These are phyloP conservation scores for Rhazya stricta DNA, from an alignment of 257 asterid species.

Conservation along the genomic window DNA sequence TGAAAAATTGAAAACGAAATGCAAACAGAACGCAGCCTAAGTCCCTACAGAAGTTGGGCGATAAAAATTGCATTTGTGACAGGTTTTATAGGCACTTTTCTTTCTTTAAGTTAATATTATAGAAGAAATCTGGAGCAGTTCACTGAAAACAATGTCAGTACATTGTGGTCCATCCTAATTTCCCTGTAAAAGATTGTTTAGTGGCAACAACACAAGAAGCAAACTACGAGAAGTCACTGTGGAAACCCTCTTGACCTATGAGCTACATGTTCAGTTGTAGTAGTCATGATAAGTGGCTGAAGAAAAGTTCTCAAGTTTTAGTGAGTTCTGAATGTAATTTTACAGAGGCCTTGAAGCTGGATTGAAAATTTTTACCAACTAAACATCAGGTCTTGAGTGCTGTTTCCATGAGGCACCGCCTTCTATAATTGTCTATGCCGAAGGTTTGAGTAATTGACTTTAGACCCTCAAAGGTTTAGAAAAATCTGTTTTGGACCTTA, in stretches of 20 bases:
- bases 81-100: too few species aligned
- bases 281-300: too few species aligned
- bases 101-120: background rate
- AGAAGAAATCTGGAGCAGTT: background rate
- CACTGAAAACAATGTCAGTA: too few species aligned
- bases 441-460: background rate
- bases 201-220: background rate
- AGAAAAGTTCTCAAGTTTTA: background rate
- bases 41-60: too few species aligned
- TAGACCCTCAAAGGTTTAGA: background rate
- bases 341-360: background rate
- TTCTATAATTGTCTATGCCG: background rate
- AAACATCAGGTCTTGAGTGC: too few species aligned
- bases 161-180: background rate
- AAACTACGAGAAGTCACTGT: background rate
- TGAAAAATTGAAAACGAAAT: too few species aligned
- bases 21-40: too few species aligned
- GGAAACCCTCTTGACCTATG: background rate
- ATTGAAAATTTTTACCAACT: too few species aligned
- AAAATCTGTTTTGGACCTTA: too few species aligned
- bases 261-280: background rate
- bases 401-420: too few species aligned
- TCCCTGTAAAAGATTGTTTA: background rate
- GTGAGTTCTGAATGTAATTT: background rate
- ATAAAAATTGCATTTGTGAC: too few species aligned